These are phyloP conservation scores for Westerdykella ornata DNA, from an alignment of 2,329 filamentous ascomycete genomes.

Conservation along the genomic window DNA sequence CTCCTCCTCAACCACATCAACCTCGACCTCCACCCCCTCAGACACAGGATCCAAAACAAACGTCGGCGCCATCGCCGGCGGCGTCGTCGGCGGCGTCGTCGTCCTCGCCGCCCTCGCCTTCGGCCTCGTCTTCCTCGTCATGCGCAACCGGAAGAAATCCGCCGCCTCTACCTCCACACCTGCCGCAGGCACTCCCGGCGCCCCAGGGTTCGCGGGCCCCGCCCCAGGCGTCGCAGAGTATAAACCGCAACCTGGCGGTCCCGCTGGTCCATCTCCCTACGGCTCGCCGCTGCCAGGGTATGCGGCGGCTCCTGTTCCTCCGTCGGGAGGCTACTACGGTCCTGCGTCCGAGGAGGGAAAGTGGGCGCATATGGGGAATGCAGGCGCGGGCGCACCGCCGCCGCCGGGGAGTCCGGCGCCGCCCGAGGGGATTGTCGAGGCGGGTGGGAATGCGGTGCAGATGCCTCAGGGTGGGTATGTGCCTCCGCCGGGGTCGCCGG, in stretches of 20 bases:
- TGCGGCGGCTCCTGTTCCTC: not conserved
- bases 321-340: not conserved
- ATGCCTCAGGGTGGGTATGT: not conserved
- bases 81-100: constrained; percentile 26
- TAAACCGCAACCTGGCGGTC: constrained; percentile 9
- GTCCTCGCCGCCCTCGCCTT: constrained; percentile 20
- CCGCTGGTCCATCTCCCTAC: not conserved
- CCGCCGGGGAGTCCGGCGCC: constrained; percentile 6
- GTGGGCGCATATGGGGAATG: constrained; percentile 6
- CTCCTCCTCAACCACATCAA: not conserved
- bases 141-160: constrained; percentile 13
- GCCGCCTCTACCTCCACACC: not conserved
- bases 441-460: constrained; percentile 9
- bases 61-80: constrained; percentile 29
- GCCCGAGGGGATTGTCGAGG: constrained; percentile 8
- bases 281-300: not conserved
- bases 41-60: constrained; percentile 10
- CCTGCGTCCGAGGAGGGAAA: not conserved
- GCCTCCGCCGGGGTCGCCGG: not conserved
- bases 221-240: constrained; percentile 12
- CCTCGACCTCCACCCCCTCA: not conserved
- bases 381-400: constrained; percentile 1
- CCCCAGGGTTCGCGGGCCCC: constrained; percentile 4
- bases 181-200: not conserved
- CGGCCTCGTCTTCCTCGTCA: constrained; percentile 15